Base-by-base conservation (phyloP, 306 rosid species). In the Castanospermum australe region DNA sequence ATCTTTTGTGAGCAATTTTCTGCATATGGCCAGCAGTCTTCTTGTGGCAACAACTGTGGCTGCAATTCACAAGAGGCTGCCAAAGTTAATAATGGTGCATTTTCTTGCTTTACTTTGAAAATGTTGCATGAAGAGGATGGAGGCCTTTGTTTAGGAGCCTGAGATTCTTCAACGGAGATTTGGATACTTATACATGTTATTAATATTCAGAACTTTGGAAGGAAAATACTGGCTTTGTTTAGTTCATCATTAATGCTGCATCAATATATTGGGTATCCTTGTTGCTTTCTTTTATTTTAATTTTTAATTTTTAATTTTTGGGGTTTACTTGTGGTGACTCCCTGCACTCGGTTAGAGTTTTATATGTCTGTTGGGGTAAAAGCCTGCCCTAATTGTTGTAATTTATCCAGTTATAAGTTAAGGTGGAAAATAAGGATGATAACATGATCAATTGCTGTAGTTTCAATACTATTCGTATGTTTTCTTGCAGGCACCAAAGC, bases 401-500 rank as follows among this genome's bases (percentile, higher is more conserved):
- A 32, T 32, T 32, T 60, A 60, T 28, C 28, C 30, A 18, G 18
- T 33, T 12, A 21, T 52, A 9, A 33, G 57, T 11, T 36, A 18
- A 51, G 7, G 39, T 71, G 39, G 44, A 41, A 76, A 62, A 39
- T 51, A 32, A 59, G 38, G 57, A 38, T 32, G 65, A 14, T 38
- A 42, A 33, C 73, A 41, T 60, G 48, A 51, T 80, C 4, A 24
- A 30, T 67, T 55, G 79, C 67, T 18, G 71, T 55, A 73, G 65
- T 76, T 71, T 75, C 15, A 79, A 41, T 64, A 30, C 59, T 81
- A 32, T 54, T 84, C 76, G 36, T 48, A 36, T 75, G 36, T 77
- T 42, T 82, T 55, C 42, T 32, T 76, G 71, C 84, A 96, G 99
- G 98, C 73, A 69, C 94, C 92, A 48, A 93, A 81, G 82, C 97